Conservation (phyloP, 352 stramenopile species). For the Globisporangium okanoganense region DNA sequence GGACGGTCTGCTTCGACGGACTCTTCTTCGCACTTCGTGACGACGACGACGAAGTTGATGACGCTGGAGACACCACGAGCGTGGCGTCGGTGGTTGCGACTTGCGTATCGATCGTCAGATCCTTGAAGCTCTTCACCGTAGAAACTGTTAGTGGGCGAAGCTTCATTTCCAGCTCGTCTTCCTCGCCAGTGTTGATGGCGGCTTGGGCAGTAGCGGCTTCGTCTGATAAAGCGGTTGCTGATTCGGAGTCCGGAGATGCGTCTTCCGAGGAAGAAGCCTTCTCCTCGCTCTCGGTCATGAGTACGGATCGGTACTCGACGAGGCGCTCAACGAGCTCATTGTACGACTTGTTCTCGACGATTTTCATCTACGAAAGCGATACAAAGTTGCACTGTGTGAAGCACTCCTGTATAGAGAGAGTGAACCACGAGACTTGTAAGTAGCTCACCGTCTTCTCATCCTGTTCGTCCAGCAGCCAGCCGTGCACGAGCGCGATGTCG, state of each 20-base stretch:
- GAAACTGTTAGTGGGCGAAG: slow-evolving; percentile 1
- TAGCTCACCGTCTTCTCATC: slow-evolving; percentile 68
- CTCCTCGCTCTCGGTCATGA: slow-evolving; percentile 49
- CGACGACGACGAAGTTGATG: slow-evolving; percentile 18
- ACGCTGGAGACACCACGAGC: slow-evolving; percentile 3
- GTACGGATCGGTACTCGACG: slow-evolving; percentile 83
- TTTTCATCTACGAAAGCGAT: slow-evolving; percentile 27
- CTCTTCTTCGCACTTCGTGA: slow-evolving; percentile 40
- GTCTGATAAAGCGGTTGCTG: slow-evolving; percentile 3
- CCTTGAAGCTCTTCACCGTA: slow-evolving; percentile 21
- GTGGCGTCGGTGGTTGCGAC: background rate
- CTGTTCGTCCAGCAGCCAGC: slow-evolving; percentile 95
- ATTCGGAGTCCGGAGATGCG: background rate
- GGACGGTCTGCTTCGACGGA: slow-evolving; percentile 62
- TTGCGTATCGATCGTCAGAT: slow-evolving; percentile 46
- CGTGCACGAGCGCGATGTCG: slow-evolving; percentile 94
- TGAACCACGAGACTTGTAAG: too few relatives aligned
- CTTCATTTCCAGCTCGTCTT: slow-evolving; percentile 9
- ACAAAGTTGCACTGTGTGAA: too few relatives aligned
- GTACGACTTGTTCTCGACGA: slow-evolving; percentile 93
- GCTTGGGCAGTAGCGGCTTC: background rate
- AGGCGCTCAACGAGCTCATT: slow-evolving; percentile 97
- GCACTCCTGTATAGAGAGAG: too few relatives aligned
- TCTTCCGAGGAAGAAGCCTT: slow-evolving; percentile 2
- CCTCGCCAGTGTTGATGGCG: background rate